phyloP scores from a whole-genome alignment of 75 land plant genomes.

The Sequoiadendron giganteum region DNA sequence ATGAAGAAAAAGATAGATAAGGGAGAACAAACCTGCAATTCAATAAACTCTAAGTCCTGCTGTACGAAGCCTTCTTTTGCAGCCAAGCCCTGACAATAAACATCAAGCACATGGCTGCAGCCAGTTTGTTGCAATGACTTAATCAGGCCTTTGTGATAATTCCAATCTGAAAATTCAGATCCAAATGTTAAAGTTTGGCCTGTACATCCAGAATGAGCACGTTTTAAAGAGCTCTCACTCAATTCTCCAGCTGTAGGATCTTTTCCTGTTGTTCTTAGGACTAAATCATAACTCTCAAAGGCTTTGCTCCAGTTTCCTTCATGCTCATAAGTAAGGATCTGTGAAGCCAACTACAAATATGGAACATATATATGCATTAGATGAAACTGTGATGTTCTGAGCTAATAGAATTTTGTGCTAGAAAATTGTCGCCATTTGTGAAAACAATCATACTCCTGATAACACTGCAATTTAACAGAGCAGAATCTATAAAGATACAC shows the following conservation, averaged over 20 bases:
- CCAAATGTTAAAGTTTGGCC: constrained; percentile 5
- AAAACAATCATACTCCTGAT: background rate
- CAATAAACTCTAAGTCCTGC: constrained; percentile 76
- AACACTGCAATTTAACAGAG: background rate
- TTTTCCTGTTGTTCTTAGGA: constrained; percentile 43
- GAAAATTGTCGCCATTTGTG: background rate
- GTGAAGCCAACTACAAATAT: constrained; percentile 67
- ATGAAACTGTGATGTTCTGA: background rate
- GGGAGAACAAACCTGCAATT: constrained; percentile 66
- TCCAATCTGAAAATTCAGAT: constrained; percentile 25
- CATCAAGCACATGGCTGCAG: constrained; percentile 74
- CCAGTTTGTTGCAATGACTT: constrained; percentile 90
- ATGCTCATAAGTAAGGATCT: constrained; percentile 84
- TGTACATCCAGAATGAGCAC: background rate
- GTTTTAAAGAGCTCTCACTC: background rate
- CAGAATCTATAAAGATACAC: background rate
- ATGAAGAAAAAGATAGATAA: background rate
- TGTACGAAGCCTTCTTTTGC: constrained; percentile 44
- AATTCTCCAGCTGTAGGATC: background rate
- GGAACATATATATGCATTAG: background rate
- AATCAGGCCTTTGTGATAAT: constrained; percentile 78
- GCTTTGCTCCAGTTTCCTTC: constrained; percentile 99
- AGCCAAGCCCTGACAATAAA: constrained; percentile 78
- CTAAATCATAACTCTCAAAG: constrained; percentile 81
- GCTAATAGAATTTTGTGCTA: background rate